Base-by-base conservation (phyloP, 495 filamentous ascomycete species). In the Lepidopterella palustris region DNA sequence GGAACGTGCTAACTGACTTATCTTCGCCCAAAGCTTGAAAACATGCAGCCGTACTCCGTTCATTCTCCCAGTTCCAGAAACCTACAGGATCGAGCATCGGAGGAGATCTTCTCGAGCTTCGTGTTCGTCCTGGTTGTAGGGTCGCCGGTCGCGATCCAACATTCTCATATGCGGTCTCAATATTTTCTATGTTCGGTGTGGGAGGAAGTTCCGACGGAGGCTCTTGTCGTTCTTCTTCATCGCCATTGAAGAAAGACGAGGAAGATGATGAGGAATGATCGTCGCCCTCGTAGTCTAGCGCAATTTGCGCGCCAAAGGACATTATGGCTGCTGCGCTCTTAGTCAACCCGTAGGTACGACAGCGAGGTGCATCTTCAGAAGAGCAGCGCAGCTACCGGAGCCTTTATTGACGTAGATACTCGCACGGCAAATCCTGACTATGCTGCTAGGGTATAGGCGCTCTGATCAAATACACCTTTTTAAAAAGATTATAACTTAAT, bases 21-120 rank as follows among this genome's bases (percentile, higher is more conserved):
- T 80, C 48, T 66, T 65, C 42, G 62, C 61, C 77, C 78, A 79
- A 15, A 68, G 35, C 20, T 58, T 58, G 11, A 77, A 67, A 8
- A 83, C 76, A 39, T 76, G 68, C 25, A 70, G 61, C n/a, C 81
- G 74, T 13, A 79, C 71, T 26, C 74, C 71, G 20, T 71, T 74
- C 67, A 83, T 69, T 11, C n/a, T 73, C 66, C 4, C 73, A 70
- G 56, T 83, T 70, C 63, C 77, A 84, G 59, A 84, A 82, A 23
- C 74, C 76, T 21, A 82, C 79, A 0, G 76, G 67, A 15, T 29
- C 24, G 8, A 6, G 29, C 45, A 50, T 50, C 5, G 29, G 8
- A 18, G 53, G 32, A 18, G 23, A n/a, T 13, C 29, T 47, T 23
- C 60, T 32, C 25, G 59, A 55, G 39, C 60, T 66, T 31, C 29